phyloP scores from a whole-genome alignment of 2,329 filamentous ascomycete genomes.

The Talaromyces sp. region DNA sequence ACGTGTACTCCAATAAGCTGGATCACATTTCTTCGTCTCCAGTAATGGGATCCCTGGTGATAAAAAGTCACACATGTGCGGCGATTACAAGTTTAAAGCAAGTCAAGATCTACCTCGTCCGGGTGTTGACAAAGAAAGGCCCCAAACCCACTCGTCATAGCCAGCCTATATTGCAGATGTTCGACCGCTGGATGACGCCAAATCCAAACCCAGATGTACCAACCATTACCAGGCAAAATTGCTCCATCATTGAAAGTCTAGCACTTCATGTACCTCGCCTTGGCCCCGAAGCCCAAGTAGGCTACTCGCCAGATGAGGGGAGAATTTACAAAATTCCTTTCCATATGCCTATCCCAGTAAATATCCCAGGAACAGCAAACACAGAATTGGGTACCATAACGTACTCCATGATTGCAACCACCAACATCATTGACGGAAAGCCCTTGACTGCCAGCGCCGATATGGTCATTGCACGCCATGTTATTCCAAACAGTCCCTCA shows the following conservation, averaged over 20 bases:
- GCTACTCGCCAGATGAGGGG: background rate
- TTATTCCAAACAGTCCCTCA: background rate
- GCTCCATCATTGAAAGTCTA: slow-evolving; percentile 1
- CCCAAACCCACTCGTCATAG: background rate
- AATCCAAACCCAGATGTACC: background rate
- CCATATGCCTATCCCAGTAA: background rate
- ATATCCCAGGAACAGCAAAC: background rate
- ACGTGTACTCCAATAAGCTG: background rate
- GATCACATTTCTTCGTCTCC: background rate
- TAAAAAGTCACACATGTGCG: background rate
- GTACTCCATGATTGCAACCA: slow-evolving; percentile 1
- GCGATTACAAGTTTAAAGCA: background rate
- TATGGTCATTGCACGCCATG: background rate
- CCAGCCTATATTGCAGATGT: background rate
- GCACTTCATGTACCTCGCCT: background rate
- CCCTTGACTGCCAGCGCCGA: background rate
- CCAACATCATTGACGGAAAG: background rate
- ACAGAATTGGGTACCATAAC: background rate
- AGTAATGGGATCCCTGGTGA: background rate
- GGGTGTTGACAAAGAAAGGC: background rate
- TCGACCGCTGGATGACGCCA: background rate
- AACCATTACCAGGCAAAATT: background rate
- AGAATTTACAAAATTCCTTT: slow-evolving; percentile 2
- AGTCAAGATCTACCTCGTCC: background rate
- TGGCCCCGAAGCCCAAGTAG: background rate